A percentile compares a stretch with the other conserved stretches of the same genome.
phyloP scores from a whole-genome alignment of 768 basidiomycete genomes.

The Trichaptum fuscoviolaceum region DNA sequence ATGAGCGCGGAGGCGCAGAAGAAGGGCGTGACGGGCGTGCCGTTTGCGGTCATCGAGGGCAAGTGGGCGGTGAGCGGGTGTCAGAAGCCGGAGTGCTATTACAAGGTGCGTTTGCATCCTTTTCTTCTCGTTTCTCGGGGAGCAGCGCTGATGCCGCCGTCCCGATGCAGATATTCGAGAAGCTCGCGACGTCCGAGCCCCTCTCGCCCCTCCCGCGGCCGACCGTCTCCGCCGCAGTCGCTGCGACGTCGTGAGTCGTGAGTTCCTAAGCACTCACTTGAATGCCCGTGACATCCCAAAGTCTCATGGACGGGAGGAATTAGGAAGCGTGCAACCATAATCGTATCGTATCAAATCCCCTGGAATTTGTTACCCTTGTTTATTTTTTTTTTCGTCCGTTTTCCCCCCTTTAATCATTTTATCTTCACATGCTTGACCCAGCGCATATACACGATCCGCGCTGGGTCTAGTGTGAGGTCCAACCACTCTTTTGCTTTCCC shows the following conservation, averaged over 20 bases:
- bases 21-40: conserved; percentile 73
- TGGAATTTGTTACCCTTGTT: background rate
- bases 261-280: too few relatives aligned
- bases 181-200: conserved; percentile 4
- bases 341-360: too few relatives aligned
- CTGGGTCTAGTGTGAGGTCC: too few relatives aligned
- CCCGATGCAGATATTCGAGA: conserved; percentile 8
- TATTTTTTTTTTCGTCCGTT: background rate
- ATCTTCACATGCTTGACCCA: background rate
- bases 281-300: too few relatives aligned
- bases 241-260: background rate
- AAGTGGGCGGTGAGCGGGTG: conserved; percentile 76
- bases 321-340: too few relatives aligned
- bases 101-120: conserved; percentile 42
- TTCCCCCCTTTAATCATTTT: background rate
- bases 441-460: background rate
- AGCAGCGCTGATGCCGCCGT: too few relatives aligned
- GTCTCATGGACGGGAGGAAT: too few relatives aligned
- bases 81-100: conserved; percentile 65
- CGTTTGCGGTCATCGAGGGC: conserved; percentile 72
- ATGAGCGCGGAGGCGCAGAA: conserved; percentile 58
- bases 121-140: too few relatives aligned
- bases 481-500: too few relatives aligned
- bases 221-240: background rate
- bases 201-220: background rate